Evolutionary conservation across 129 eudicot genomes (phyloP).

Genomic region (Artemisia tridentata): DNA sequence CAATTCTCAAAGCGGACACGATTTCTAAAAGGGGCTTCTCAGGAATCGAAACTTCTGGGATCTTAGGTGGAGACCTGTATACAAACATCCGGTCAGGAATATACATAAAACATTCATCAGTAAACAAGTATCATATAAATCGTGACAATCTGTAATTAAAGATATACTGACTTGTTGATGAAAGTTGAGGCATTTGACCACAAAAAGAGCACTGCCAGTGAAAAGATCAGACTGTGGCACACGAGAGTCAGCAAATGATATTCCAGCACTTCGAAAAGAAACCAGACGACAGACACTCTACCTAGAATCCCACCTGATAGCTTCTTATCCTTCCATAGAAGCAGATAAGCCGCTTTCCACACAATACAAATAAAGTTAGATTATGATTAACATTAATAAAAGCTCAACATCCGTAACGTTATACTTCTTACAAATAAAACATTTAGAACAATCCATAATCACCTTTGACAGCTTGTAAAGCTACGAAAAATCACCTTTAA

Average conservation of each 20-base stretch:
- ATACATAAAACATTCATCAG: neutral
- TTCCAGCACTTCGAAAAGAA: conserved; percentile 70
- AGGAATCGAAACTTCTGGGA: conserved; percentile 77
- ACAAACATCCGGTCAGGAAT: neutral
- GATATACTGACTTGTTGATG: conserved; percentile 67
- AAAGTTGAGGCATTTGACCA: conserved; percentile 85
- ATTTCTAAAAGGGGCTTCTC: conserved; percentile 58
- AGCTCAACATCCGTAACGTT: neutral
- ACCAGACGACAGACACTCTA: conserved; percentile 72
- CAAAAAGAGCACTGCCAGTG: conserved; percentile 58
- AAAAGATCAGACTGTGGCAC: conserved; percentile 73
- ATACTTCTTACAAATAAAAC: neutral
- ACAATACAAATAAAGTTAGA: neutral
- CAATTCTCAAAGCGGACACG: conserved; percentile 58
- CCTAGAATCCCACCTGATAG: conserved; percentile 70
- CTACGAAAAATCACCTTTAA: conserved; percentile 18
- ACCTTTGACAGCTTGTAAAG: conserved; percentile 19
- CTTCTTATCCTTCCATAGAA: conserved; percentile 91
- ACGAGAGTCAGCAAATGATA: conserved; percentile 76
- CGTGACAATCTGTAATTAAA: neutral
- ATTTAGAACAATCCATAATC: neutral
- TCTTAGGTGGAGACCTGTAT: conserved; percentile 71
- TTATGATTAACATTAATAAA: neutral
- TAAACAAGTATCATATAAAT: neutral
- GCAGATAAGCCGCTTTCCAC: conserved; percentile 79